Evolutionary conservation across 176 grass and related monocot species (phyloP).

Genomic region (Oryza brachyantha): DNA sequence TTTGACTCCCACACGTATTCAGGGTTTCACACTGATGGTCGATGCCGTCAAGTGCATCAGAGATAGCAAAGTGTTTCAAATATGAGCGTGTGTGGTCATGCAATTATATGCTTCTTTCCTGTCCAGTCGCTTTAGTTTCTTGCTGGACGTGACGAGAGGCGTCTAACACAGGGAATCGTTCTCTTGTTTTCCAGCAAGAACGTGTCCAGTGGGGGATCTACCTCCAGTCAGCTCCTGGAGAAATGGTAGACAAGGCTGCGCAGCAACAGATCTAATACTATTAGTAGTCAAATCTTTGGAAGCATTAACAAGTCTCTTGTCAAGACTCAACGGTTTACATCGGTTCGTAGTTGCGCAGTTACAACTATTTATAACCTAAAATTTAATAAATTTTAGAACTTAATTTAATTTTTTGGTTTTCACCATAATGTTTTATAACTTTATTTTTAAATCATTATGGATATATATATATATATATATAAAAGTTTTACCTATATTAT

Average conservation of each 20-base stretch:
- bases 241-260: background rate
- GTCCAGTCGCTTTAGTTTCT: slow-evolving; percentile 12
- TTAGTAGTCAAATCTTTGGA: background rate
- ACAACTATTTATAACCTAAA: too few relatives aligned
- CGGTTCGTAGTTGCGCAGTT: too few relatives aligned
- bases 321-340: too few relatives aligned
- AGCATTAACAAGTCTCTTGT: background rate
- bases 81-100: background rate
- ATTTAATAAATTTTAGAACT: too few relatives aligned
- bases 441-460: too few relatives aligned
- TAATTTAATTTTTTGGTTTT: too few relatives aligned
- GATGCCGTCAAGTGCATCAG: background rate
- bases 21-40: background rate
- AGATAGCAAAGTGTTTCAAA: too few relatives aligned
- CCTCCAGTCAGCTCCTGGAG: background rate
- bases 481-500: too few relatives aligned
- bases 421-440: too few relatives aligned
- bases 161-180: background rate
- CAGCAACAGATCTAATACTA: background rate
- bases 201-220: background rate
- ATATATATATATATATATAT: too few relatives aligned
- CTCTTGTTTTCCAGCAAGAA: background rate
- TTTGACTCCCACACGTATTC: background rate
- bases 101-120: background rate
- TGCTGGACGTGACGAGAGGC: background rate